Evolutionary conservation across 768 basidiomycete species (phyloP).

Genomic region (Porphyrellus cyaneotinctus): DNA sequence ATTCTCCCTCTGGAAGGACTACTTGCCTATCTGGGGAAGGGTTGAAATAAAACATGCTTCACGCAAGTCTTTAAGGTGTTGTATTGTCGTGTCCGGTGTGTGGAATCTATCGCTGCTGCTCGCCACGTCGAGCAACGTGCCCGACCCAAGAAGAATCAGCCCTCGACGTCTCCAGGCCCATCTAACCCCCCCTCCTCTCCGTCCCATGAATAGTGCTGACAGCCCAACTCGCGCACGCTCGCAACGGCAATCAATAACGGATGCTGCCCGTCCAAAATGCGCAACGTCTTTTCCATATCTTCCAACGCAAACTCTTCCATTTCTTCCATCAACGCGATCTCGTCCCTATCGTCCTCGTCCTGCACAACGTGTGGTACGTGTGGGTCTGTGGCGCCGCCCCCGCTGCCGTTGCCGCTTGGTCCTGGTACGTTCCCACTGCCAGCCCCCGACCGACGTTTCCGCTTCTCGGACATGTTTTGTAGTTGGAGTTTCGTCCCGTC

Average conservation of each 20-base stretch:
- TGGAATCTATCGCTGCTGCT: too few species aligned
- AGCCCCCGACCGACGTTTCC: constrained; percentile 47
- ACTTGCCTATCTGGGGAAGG: not conserved
- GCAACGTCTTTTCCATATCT: constrained; percentile 68
- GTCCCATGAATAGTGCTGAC: constrained; percentile 45
- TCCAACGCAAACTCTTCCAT: constrained; percentile 80
- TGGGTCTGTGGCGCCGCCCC: too few species aligned
- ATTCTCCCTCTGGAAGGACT: not conserved
- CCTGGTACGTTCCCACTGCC: constrained; percentile 15
- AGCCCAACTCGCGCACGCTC: constrained; percentile 67
- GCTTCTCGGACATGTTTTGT: constrained; percentile 61
- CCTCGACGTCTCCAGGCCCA: constrained; percentile 14
- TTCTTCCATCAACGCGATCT: constrained; percentile 70
- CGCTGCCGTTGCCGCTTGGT: not conserved
- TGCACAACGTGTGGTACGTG: not conserved
- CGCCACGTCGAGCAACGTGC: too few species aligned
- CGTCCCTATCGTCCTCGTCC: constrained; percentile 56
- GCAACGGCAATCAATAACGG: constrained; percentile 65
- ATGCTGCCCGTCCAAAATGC: constrained; percentile 53
- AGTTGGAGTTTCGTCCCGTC: constrained; percentile 73
- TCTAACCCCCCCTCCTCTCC: constrained; percentile 39
- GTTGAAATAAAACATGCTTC: not conserved
- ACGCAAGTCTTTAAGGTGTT: too few species aligned
- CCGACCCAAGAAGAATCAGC: not conserved
- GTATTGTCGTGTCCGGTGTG: too few species aligned